phyloP scores from a whole-genome alignment of 768 basidiomycete genomes.

The Xerocomellus dryophilus region DNA sequence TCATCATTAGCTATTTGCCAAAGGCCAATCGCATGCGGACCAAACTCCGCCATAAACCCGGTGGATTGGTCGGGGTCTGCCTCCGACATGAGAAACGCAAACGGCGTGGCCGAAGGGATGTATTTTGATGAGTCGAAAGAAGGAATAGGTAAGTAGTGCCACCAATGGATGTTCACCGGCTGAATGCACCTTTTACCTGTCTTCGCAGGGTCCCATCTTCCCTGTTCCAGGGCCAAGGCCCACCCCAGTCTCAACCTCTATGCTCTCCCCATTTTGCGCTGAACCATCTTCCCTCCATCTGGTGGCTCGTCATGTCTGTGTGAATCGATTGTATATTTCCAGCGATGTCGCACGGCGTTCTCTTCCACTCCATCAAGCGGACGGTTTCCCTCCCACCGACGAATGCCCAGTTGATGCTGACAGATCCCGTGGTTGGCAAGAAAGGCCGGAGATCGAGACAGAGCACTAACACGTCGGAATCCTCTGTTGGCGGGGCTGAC shows the following conservation, averaged over 20 bases:
- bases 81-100: no score
- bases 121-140: background rate
- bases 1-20: no score
- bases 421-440: background rate
- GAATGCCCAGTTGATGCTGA: slow-evolving; percentile 14
- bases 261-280: background rate
- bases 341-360: slow-evolving; percentile 10
- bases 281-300: slow-evolving; percentile 14
- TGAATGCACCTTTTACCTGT: slow-evolving; percentile 20
- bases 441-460: slow-evolving; percentile 21
- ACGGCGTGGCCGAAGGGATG: background rate
- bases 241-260: slow-evolving; percentile 16
- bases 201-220: slow-evolving; percentile 15
- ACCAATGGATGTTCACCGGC: background rate
- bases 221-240: slow-evolving; percentile 16
- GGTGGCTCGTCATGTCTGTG: slow-evolving; percentile 8
- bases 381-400: slow-evolving; percentile 1
- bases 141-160: background rate
- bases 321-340: slow-evolving; percentile 18
- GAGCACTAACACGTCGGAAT: slow-evolving; percentile 21
- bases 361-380: background rate
- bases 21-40: no score
- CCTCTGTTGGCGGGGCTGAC: slow-evolving; percentile 11
- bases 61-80: no score
- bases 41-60: no score